phyloP scores from a whole-genome alignment of 2,329 filamentous ascomycete genomes.

The Epichloe glyceriae region DNA sequence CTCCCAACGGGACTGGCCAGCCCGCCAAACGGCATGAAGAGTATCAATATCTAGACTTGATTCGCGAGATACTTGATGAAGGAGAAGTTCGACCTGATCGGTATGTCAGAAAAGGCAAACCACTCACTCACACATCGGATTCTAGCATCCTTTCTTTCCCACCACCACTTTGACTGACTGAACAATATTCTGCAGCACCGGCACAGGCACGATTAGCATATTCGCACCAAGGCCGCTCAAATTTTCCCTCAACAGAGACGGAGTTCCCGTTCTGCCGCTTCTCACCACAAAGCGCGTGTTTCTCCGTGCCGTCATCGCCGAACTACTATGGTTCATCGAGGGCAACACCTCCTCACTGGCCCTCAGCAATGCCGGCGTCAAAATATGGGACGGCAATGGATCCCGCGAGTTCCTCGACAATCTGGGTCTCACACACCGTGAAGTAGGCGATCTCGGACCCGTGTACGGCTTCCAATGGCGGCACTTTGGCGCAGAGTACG shows the following conservation, averaged over 20 bases:
- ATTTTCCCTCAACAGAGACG: conserved; percentile 61
- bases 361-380: conserved; percentile 68
- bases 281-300: conserved; percentile 97
- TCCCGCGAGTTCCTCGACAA: conserved; percentile 80
- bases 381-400: conserved; percentile 98
- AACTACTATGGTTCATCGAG: conserved; percentile 91
- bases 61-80: conserved; percentile 66
- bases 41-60: conserved; percentile 83
- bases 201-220: conserved; percentile 81
- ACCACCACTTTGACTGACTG: neutral
- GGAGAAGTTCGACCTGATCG: conserved; percentile 86
- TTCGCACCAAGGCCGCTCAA: conserved; percentile 80
- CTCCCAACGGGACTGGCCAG: neutral
- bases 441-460: conserved; percentile 79
- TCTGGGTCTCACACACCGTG: conserved; percentile 68
- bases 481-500: conserved; percentile 88
- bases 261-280: conserved; percentile 64
- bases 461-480: conserved; percentile 99
- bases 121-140: neutral
- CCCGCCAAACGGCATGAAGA: conserved; percentile 54
- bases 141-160: neutral
- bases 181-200: conserved; percentile 47
- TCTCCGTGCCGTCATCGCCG: conserved; percentile 73
- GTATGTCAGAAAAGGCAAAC: conserved; percentile 26
- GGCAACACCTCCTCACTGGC: conserved; percentile 70